These are phyloP conservation scores for Fusarium keratoplasticum DNA, from an alignment of 2,329 filamentous ascomycete species.

Conservation along the genomic window DNA sequence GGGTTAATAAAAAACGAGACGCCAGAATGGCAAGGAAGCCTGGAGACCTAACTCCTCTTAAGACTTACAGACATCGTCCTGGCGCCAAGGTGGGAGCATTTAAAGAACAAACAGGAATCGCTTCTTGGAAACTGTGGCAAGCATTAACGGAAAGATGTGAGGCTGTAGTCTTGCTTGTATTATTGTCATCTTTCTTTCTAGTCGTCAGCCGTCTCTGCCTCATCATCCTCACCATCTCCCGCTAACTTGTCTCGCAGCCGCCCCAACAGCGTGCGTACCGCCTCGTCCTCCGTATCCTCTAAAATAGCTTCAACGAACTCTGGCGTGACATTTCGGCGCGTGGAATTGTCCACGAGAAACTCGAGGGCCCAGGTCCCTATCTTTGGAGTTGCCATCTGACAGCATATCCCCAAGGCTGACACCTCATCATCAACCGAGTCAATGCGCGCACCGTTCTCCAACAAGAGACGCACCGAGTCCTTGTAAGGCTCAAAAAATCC, in stretches of 20 bases:
- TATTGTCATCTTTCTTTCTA: background rate
- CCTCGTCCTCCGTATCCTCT: too few species aligned
- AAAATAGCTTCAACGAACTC: background rate
- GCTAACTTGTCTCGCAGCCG: background rate
- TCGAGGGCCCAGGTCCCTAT: background rate
- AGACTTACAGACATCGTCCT: background rate
- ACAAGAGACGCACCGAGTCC: background rate
- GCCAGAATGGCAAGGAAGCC: background rate
- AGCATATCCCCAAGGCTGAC: background rate
- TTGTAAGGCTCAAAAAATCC: background rate
- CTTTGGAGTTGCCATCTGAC: background rate
- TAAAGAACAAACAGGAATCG: background rate
- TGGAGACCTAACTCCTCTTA: background rate
- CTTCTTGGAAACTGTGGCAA: background rate
- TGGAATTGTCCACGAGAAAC: slow-evolving; percentile 11
- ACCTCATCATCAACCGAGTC: background rate
- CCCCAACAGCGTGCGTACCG: background rate
- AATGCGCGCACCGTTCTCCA: background rate
- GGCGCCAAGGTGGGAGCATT: background rate
- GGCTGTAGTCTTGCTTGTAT: background rate
- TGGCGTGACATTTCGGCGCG: background rate
- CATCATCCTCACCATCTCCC: background rate
- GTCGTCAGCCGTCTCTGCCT: background rate
- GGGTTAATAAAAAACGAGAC: background rate
- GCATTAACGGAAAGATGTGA: background rate